Conservation (phyloP, 306 rosid species). For the Dicorynia guianensis region DNA sequence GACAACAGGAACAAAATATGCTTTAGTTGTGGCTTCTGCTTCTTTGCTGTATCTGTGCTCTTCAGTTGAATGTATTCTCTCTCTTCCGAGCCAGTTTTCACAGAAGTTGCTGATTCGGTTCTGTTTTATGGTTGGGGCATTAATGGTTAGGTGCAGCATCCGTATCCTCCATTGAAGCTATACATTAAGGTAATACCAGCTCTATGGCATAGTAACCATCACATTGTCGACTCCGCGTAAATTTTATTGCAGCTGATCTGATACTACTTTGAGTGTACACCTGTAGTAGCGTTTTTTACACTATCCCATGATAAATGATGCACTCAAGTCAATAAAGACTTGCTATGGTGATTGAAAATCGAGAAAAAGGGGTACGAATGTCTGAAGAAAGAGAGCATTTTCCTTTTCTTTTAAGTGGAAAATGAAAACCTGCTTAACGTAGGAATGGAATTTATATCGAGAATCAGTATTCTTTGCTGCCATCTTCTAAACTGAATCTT, state of each 20-base stretch:
- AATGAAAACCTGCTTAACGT: no score
- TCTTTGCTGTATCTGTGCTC: constrained; percentile 1
- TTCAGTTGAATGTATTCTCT: neutral
- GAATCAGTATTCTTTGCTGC: no score
- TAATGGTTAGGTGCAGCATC: constrained; percentile 7
- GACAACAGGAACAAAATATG: no score
- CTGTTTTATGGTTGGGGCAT: constrained; percentile 1
- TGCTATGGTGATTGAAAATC: no score
- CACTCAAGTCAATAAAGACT: neutral
- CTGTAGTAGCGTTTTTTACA: neutral
- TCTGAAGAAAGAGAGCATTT: no score
- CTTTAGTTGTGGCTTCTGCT: neutral
- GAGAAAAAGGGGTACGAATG: no score
- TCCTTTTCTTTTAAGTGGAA: no score
- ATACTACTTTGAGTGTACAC: neutral
- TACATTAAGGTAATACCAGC: constrained; percentile 21
- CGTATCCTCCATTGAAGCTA: constrained; percentile 11
- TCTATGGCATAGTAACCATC: constrained; percentile 20
- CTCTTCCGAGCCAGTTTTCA: neutral
- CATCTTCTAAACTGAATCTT: no score
- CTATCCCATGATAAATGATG: neutral
- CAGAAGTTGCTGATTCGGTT: neutral
- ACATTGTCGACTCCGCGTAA: neutral
- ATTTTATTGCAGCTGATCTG: neutral
- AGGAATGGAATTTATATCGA: no score